These are phyloP conservation scores for Oropetium thomaeum DNA, from an alignment of 176 grass and related monocot species.

Conservation along the genomic window DNA sequence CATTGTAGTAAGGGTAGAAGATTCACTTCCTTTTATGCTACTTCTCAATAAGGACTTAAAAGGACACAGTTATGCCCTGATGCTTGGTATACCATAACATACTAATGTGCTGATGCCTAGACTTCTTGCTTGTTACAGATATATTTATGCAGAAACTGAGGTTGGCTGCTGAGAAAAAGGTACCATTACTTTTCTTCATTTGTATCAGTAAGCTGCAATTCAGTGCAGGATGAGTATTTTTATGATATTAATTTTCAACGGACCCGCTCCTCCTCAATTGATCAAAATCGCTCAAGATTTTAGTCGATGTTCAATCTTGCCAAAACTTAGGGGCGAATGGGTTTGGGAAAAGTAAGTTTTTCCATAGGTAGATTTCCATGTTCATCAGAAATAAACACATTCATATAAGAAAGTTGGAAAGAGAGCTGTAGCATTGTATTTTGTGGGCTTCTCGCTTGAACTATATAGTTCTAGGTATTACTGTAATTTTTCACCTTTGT, in stretches of 20 bases:
- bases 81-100: background rate
- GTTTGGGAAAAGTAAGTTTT: too few species aligned
- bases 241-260: too few species aligned
- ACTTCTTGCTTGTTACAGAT: conserved; percentile 48
- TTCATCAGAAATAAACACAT: background rate
- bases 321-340: too few species aligned
- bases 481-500: background rate
- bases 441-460: background rate
- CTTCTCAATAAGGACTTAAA: background rate
- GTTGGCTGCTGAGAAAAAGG: conserved; percentile 75
- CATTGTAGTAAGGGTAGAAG: background rate
- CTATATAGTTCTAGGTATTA: too few species aligned
- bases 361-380: background rate
- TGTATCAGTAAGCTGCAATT: background rate
- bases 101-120: conserved; percentile 18
- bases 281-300: too few species aligned
- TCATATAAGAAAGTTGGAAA: background rate
- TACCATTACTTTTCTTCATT: conserved; percentile 8
- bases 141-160: conserved; percentile 67
- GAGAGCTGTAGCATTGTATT: background rate
- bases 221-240: background rate
- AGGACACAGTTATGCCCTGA: background rate
- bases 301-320: too few species aligned
- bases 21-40: background rate
- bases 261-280: background rate